Conservation (phyloP, 108 stramenopile species). For the Schizochytrium sp. region DNA sequence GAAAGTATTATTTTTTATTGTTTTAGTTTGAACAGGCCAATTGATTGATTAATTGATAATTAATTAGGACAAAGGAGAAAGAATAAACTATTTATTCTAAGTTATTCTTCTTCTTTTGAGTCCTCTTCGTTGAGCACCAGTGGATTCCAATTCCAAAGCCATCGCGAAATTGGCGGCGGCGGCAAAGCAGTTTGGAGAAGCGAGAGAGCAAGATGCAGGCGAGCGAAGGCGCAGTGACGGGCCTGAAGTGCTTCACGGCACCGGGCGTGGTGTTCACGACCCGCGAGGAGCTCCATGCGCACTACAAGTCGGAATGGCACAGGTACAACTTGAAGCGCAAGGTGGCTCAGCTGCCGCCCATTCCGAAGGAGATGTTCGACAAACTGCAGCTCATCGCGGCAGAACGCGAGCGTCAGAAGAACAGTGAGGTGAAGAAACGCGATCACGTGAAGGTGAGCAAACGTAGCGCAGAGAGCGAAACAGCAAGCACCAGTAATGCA, state of each 20-base stretch:
- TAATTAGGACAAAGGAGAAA: too few relatives aligned
- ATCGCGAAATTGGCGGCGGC: background rate
- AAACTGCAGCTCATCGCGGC: conserved; percentile 50
- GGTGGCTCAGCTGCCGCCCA: conserved; percentile 48
- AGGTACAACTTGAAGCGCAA: conserved; percentile 61
- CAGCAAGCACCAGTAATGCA: background rate
- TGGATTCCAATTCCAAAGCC: too few relatives aligned
- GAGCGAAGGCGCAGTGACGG: background rate
- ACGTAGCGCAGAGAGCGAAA: conserved; percentile 23
- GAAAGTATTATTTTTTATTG: too few relatives aligned
- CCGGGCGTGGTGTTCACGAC: conserved; percentile 46
- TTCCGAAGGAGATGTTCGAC: conserved; percentile 22
- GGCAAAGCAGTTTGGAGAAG: background rate
- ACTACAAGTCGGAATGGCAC: conserved; percentile 61
- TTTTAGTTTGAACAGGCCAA: too few relatives aligned
- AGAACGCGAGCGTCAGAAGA: conserved; percentile 20
- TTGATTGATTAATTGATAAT: too few relatives aligned
- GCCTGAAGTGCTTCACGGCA: conserved; percentile 58
- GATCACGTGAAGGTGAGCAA: conserved; percentile 39
- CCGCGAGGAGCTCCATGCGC: conserved; percentile 53
- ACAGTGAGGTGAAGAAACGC: background rate
- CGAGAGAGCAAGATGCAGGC: background rate
- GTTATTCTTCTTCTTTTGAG: too few relatives aligned
- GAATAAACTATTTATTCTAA: too few relatives aligned
- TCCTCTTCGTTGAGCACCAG: too few relatives aligned